Evolutionary conservation across 1,284 basidiomycete species (phyloP), one percentile per base, ranked within the genome.

Genomic region (Fomitiporia mediterranea): DNA sequence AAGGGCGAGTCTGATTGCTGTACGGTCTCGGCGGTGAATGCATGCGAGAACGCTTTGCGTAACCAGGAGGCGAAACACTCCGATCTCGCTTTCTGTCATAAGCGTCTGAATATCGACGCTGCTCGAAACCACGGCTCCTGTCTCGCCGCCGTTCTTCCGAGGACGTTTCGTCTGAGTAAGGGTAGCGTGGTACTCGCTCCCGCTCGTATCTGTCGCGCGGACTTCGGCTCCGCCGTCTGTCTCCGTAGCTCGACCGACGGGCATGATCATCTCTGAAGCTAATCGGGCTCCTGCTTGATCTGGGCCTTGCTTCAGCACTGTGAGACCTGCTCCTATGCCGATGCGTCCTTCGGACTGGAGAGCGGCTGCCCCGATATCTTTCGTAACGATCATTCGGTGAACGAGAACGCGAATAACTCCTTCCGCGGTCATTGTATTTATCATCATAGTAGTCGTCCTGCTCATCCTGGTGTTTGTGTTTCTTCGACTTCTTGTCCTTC

Each of bases 391-490:
- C 50, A 2, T 52, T 49, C 23, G 54, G 54, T 11, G 58, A 60
- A 46, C 34, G 54, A 23, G 47, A 75, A 51, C 63, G 67, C 9
- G 75, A 74, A 13, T 68, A 69, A 32, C 63, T 66, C 43, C 67
- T 67, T 51, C 59, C 56, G 49, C 63, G 64, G 56, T 68, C 67
- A 50, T 67, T 60, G 47, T 43, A 37, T 21, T 47, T 53, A 27
- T 67, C 65, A 47, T 68, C 68, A 21, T 56, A 47, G 23, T 47
- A 47, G 11, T 65, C 62, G 23, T 64, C 61, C 2, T 47, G 47
- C 35, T 67, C 63, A 60, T 73, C 70, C 58, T 74, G 69, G 63
- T 80, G 83, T 64, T 84, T 82, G 53, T 80, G 79, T 64, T 80
- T 83, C 58, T 78, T 73, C 42, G 76, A 71, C 60, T 75, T 84